Percentiles rank a stretch among this genome's conserved stretches.
phyloP scores from a whole-genome alignment of 1,284 basidiomycete genomes.

The Malassezia pachydermatis region DNA sequence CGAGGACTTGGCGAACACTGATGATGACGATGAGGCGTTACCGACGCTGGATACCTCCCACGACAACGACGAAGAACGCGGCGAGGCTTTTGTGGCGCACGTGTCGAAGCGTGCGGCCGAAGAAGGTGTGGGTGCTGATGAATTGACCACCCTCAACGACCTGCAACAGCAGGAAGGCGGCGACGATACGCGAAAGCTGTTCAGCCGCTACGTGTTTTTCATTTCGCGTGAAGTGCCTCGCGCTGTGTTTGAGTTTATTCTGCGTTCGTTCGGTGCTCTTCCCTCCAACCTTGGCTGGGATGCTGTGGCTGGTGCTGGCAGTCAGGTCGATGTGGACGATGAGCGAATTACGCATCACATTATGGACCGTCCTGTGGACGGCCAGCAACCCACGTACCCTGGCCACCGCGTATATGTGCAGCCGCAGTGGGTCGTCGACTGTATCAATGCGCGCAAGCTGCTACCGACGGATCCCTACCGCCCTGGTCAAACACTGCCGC shows the following conservation, averaged over 20 bases:
- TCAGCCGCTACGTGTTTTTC: conserved; percentile 82
- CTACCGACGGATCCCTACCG: conserved; percentile 75
- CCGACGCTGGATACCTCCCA: conserved; percentile 17
- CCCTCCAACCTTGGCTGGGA: conserved; percentile 72
- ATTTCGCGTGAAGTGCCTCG: conserved; percentile 88
- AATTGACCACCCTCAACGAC: conserved; percentile 69
- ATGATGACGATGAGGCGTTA: conserved; percentile 23
- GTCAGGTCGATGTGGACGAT: conserved; percentile 59
- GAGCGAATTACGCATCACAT: conserved; percentile 84
- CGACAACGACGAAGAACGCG: conserved; percentile 13
- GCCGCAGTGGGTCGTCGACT: conserved; percentile 97
- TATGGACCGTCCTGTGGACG: conserved; percentile 67
- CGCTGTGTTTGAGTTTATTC: conserved; percentile 84
- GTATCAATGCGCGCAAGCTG: conserved; percentile 75
- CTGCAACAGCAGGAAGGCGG: conserved; percentile 35
- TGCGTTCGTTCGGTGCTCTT: conserved; percentile 69
- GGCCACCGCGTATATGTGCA: conserved; percentile 75
- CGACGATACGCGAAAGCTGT: conserved; percentile 52
- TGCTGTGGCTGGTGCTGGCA: conserved; percentile 68
- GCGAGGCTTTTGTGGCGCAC: conserved; percentile 33
- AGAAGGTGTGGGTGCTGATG: conserved; percentile 47
- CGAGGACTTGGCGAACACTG: conserved; percentile 16
- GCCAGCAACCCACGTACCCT: conserved; percentile 28
- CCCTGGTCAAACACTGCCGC: conserved; percentile 78
- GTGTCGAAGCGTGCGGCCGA: conserved; percentile 57